Percentiles rank a stretch among this genome's conserved stretches.
These are phyloP conservation scores for Sanguinoderma infundibulare DNA, from an alignment of 1,284 basidiomycete genomes.

Conservation along the genomic window DNA sequence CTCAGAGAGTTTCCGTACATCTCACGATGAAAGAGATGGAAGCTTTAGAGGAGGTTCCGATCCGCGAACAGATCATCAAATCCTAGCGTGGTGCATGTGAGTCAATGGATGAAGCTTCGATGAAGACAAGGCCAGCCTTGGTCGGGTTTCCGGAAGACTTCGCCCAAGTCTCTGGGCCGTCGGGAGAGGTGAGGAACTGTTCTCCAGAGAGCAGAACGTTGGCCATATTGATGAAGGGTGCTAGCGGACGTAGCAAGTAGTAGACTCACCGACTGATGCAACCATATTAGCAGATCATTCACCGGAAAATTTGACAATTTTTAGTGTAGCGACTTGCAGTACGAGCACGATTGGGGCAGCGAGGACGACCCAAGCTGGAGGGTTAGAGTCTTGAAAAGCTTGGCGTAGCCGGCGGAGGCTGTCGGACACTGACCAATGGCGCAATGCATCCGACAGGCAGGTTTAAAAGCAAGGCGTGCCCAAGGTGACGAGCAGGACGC, in stretches of 20 bases:
- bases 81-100: conserved; percentile 35
- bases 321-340: too few species aligned
- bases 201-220: background rate
- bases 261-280: too few species aligned
- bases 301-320: too few species aligned
- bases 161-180: conserved; percentile 34
- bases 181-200: conserved; percentile 21
- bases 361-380: too few species aligned
- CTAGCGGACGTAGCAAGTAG: background rate
- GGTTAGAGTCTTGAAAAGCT: too few species aligned
- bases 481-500: too few species aligned
- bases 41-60: conserved; percentile 31
- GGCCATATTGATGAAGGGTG: background rate
- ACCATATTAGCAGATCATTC: too few species aligned
- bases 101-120: conserved; percentile 47
- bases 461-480: too few species aligned
- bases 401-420: too few species aligned
- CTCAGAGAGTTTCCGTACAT: conserved; percentile 37
- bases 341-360: too few species aligned
- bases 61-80: conserved; percentile 44
- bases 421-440: too few species aligned
- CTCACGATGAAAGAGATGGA: conserved; percentile 41
- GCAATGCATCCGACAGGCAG: too few species aligned
- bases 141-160: conserved; percentile 42
- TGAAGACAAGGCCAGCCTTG: conserved; percentile 43